Percentiles rank a stretch among this genome's conserved stretches.
Conservation (phyloP, 441 rosid species). For the Metrosideros polymorpha region DNA sequence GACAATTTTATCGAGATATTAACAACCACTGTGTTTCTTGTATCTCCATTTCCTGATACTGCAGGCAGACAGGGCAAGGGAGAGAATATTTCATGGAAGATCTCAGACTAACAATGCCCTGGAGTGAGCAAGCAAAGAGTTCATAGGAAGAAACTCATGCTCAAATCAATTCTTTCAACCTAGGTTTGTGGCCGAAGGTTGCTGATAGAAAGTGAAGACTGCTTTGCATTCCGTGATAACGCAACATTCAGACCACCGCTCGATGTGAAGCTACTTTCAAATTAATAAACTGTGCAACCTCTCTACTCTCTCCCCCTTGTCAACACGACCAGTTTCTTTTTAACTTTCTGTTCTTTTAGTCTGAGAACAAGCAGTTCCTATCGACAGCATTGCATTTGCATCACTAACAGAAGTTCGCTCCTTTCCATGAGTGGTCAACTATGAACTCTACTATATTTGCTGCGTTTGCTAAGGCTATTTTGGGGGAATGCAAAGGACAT, state of each 20-base stretch:
- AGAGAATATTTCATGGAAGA: slow-evolving; percentile 16
- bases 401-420: background rate
- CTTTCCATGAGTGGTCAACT: background rate
- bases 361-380: background rate
- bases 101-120: background rate
- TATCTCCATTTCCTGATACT: background rate
- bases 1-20: background rate
- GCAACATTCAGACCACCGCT: background rate
- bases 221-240: background rate
- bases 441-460: background rate
- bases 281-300: background rate
- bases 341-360: background rate
- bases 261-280: background rate
- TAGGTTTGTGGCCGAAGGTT: background rate
- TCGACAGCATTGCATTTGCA: background rate
- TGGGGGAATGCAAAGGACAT: background rate
- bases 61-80: slow-evolving; percentile 30
- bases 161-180: background rate
- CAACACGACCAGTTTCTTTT: background rate
- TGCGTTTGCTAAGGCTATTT: background rate
- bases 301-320: background rate
- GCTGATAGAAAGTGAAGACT: background rate
- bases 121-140: background rate
- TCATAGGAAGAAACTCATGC: background rate
- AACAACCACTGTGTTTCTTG: background rate